phyloP scores from a whole-genome alignment of 176 grass and related monocot species.

The Pontederia crassipes region DNA sequence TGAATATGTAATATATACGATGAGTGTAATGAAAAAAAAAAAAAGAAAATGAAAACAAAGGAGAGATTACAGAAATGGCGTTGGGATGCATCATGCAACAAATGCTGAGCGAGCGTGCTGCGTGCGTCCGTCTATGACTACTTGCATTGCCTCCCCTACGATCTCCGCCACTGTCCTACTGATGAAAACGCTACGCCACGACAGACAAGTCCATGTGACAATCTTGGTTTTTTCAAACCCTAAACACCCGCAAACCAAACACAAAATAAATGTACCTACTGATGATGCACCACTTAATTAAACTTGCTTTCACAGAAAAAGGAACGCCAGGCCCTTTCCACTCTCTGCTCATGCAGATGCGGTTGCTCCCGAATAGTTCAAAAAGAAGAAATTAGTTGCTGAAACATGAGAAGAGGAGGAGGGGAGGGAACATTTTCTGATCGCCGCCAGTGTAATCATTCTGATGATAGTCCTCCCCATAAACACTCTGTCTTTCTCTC shows the following conservation, averaged over 20 bases:
- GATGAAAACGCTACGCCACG: not conserved
- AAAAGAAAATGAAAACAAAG: no score
- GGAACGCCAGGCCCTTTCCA: not conserved
- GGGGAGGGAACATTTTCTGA: slow-evolving; percentile 36
- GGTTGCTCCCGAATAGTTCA: not conserved
- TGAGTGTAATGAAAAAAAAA: no score
- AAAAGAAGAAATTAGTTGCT: not conserved
- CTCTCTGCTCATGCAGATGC: not conserved
- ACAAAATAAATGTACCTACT: slow-evolving; percentile 21
- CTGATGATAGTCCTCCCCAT: slow-evolving; percentile 19
- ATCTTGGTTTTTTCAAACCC: slow-evolving; percentile 45
- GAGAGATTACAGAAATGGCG: no score
- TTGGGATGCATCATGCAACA: no score
- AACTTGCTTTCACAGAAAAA: not conserved
- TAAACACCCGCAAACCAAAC: slow-evolving; percentile 13
- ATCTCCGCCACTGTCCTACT: not conserved
- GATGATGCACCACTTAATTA: not conserved
- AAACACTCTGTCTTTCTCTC: not conserved
- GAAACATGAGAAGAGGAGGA: not conserved
- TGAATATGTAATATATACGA: no score
- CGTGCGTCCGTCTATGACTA: not conserved
- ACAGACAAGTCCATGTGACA: slow-evolving; percentile 41
- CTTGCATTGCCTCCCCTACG: not conserved
- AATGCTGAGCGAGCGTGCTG: no score
- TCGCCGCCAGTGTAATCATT: slow-evolving; percentile 37